These are phyloP conservation scores for Boletus rufocinnamomeus DNA, from an alignment of 768 basidiomycete species.

Conservation along the genomic window DNA sequence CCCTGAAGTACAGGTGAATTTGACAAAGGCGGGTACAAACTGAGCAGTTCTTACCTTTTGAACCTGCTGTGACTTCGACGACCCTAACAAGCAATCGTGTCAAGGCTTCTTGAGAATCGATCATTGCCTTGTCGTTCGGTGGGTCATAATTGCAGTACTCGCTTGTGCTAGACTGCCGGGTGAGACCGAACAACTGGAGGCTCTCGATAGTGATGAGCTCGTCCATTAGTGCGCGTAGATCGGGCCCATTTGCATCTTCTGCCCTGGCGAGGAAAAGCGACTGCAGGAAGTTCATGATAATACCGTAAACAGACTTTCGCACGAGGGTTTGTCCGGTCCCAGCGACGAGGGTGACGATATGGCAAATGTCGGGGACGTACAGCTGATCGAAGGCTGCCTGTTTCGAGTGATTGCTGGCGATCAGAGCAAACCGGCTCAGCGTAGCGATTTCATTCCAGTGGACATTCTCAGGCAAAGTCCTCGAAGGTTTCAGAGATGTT, in stretches of 20 bases:
- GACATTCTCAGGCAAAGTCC: conserved; percentile 64
- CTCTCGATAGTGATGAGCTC: conserved; percentile 57
- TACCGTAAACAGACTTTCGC: conserved; percentile 79
- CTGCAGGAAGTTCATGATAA: conserved; percentile 81
- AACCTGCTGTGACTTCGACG: conserved; percentile 64
- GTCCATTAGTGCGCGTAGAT: conserved; percentile 62
- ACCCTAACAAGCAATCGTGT: conserved; percentile 62
- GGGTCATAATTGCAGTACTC: conserved; percentile 66
- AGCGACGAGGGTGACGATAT: conserved; percentile 76
- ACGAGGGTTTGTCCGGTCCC: conserved; percentile 73
- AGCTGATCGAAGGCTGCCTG: conserved; percentile 68
- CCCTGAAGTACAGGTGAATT: conserved; percentile 43
- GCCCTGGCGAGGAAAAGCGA: conserved; percentile 62
- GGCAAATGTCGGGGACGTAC: conserved; percentile 80
- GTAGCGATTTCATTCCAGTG: conserved; percentile 84
- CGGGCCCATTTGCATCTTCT: conserved; percentile 59
- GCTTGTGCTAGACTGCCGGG: conserved; percentile 59
- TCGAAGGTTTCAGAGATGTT: conserved; percentile 63
- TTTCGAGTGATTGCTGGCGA: conserved; percentile 67
- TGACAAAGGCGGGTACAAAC: not conserved
- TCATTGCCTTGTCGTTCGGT: conserved; percentile 49
- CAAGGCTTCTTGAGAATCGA: conserved; percentile 70
- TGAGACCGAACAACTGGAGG: conserved; percentile 73
- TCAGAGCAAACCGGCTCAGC: conserved; percentile 71
- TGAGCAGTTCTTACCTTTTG: conserved; percentile 54